Conservation (phyloP, 495 filamentous ascomycete species). For the Elasticomyces elasticus region DNA sequence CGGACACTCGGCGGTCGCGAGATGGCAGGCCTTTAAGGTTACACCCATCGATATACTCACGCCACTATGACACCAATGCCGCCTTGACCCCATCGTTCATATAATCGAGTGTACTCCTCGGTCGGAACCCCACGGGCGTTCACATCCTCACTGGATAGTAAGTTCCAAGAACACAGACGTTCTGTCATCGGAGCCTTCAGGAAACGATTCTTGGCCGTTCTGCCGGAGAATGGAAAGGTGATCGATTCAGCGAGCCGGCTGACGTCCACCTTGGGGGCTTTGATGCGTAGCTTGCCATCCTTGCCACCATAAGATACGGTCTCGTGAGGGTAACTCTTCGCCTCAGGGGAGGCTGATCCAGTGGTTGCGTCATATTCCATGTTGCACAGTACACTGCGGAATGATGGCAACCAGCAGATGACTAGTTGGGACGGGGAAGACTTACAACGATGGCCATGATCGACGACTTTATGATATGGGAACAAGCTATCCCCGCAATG, state of each 20-base stretch:
- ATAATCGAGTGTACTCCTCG: constrained; percentile 21
- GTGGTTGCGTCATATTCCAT: constrained; percentile 20
- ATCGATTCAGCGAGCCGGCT: constrained; percentile 11
- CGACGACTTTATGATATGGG: background rate
- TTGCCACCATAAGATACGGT: background rate
- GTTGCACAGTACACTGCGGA: background rate
- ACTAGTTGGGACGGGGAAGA: background rate
- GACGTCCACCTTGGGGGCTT: constrained; percentile 13
- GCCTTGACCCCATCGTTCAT: constrained; percentile 22
- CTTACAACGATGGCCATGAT: background rate
- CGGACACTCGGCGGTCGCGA: no score
- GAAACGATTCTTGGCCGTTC: constrained; percentile 21
- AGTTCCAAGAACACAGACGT: constrained; percentile 20
- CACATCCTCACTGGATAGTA: constrained; percentile 16
- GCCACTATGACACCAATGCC: no score
- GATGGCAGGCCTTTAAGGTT: no score
- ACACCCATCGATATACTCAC: no score
- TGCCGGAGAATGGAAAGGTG: constrained; percentile 22
- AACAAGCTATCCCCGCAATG: background rate
- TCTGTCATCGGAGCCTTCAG: constrained; percentile 22
- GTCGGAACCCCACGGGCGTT: constrained; percentile 16
- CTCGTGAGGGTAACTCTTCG: constrained; percentile 13
- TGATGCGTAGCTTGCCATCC: constrained; percentile 14
- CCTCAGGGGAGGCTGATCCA: background rate
- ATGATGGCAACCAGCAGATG: background rate